Evolutionary conservation across 2,329 filamentous ascomycete genomes (phyloP).

Genomic region (Cordyceps militaris): DNA sequence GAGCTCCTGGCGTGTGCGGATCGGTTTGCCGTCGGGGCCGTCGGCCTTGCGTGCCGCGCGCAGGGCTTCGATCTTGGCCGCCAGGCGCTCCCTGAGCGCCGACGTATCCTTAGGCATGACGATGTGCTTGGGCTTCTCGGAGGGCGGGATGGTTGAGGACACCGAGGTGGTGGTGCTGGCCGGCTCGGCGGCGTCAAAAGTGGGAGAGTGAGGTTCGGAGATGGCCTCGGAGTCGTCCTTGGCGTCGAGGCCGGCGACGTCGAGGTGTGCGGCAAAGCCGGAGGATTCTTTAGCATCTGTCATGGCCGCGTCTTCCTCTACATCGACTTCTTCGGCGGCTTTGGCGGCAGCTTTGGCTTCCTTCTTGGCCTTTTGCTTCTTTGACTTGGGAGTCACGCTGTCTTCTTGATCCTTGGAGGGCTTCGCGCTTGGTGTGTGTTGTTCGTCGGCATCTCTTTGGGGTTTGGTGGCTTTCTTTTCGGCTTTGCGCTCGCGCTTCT

Average conservation of each 20-base stretch:
- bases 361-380: constrained; percentile 25
- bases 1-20: constrained; percentile 81
- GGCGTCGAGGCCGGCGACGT: constrained; percentile 25
- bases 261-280: constrained; percentile 19
- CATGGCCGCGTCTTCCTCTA: constrained; percentile 10
- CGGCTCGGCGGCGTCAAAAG: constrained; percentile 50
- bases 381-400: constrained; percentile 20
- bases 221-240: constrained; percentile 45
- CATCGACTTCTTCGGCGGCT: constrained; percentile 13
- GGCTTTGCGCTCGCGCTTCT: constrained; percentile 19
- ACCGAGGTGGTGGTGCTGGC: constrained; percentile 59
- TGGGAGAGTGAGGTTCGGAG: constrained; percentile 44
- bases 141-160: constrained; percentile 56
- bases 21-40: constrained; percentile 66
- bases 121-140: constrained; percentile 57
- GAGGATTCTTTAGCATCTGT: constrained; percentile 17
- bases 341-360: constrained; percentile 21
- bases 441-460: constrained; percentile 25
- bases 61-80: constrained; percentile 76
- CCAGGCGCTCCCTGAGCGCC: constrained; percentile 69
- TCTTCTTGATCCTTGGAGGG: constrained; percentile 28
- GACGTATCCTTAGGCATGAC: constrained; percentile 65
- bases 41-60: constrained; percentile 83
- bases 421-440: constrained; percentile 1
- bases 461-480: constrained; percentile 41